Conservation (phyloP, 2,329 filamentous ascomycete species). For the Aplosporella prunicola region DNA sequence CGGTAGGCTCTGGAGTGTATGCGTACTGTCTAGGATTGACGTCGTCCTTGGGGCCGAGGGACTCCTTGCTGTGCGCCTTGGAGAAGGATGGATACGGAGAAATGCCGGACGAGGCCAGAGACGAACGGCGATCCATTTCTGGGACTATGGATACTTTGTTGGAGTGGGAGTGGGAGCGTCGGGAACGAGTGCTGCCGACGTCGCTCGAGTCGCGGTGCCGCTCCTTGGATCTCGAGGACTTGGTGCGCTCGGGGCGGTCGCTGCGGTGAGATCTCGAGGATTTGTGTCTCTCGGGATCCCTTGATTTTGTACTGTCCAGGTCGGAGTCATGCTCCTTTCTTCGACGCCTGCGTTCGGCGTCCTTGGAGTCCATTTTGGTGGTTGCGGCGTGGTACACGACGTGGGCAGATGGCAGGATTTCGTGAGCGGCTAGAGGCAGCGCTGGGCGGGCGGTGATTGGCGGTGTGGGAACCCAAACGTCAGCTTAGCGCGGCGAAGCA, state of each 20-base stretch:
- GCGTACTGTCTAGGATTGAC: too few relatives aligned
- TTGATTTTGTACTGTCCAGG: constrained; percentile 15
- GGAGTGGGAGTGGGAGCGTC: constrained; percentile 3
- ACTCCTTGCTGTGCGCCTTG: constrained; percentile 87
- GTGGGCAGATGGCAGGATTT: constrained; percentile 6
- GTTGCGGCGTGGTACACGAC: constrained; percentile 8
- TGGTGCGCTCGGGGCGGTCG: constrained; percentile 19
- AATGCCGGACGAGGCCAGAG: constrained; percentile 25
- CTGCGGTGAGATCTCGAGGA: constrained; percentile 13
- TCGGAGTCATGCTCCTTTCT: constrained; percentile 27
- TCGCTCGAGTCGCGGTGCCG: constrained; percentile 13
- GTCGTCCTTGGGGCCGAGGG: constrained; percentile 51
- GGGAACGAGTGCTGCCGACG: constrained; percentile 3
- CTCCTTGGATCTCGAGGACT: constrained; percentile 21
- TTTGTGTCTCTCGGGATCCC: constrained; percentile 16
- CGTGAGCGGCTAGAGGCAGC: constrained; percentile 7
- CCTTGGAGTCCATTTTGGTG: constrained; percentile 12
- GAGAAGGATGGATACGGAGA: constrained; percentile 72
- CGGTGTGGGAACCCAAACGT: constrained; percentile 1
- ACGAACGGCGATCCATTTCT: constrained; percentile 37
- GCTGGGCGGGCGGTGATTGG: constrained; percentile 8
- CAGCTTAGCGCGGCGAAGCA: constrained; percentile 4
- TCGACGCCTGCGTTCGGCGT: constrained; percentile 28
- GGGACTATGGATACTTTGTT: constrained; percentile 33
- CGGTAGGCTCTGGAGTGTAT: constrained; percentile 34